Evolutionary conservation across 106 monocot species (phyloP), one percentile per base, ranked within the genome.

Genomic region (Dendrobium officinale): DNA sequence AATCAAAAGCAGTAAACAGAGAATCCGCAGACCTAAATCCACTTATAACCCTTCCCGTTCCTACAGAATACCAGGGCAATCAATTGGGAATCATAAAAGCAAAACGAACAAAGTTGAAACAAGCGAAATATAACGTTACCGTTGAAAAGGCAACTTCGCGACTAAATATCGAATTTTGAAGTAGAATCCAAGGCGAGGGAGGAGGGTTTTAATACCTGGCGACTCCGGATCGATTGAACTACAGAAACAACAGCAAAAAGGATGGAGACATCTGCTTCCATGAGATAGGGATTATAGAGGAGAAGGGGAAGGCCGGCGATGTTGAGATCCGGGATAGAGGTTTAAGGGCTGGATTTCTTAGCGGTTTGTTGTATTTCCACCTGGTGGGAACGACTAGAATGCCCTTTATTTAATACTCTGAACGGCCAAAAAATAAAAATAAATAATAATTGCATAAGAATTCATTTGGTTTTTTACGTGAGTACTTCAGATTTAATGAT

Each of bases 191-290:
- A 6, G 67, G 64, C 6, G 37, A 44, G 19, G 44, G 24, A 76
- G 61, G 42, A 27, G 47, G 9, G 33, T 40, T 31, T 22, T 22
- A 40, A 45, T 24, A 76, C 76, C 76, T 76, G 76, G 76, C 20
- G 26, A 24, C 13, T 49, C 13, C 48, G 26, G n/a, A 76, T 76
- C 48, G 76, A 76, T 19, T 3, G 27, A 48, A 49, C 22, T 49
- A 26, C 47, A 9, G 42, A 29, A 70, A 29, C 55, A 70, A 29
- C 55, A 67, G 43, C n/a, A 40, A 64, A 17, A 33, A 26, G 6
- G 73, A 83, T 54, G 58, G 78, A 83, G 55, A 83, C 83, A 79
- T 83, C 83, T 5, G 83, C 78, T 79, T 77, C 83, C 83, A 83
- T 83, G 82, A 82, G 78, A 75, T 16, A 51, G 73, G 16, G 44